A percentile compares a stretch with the other conserved stretches of the same genome.
phyloP scores from a whole-genome alignment of 768 basidiomycete species.

The Piloderma croceum region DNA sequence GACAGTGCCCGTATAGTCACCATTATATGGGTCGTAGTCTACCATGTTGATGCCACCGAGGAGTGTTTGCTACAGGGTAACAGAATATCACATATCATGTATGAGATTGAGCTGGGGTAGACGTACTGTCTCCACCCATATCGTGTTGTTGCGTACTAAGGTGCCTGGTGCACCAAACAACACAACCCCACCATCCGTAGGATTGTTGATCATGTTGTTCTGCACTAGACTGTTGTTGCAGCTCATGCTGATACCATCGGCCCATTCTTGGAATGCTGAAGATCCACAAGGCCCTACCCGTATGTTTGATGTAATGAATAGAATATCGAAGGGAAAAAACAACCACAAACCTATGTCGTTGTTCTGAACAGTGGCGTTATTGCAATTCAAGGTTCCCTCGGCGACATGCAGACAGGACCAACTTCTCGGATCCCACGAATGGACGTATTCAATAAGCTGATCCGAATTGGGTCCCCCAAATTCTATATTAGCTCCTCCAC shows the following conservation, averaged over 20 bases:
- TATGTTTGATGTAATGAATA: no score
- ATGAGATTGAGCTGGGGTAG: background rate
- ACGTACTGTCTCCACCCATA: slow-evolving; percentile 63
- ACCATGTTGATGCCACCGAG: slow-evolving; percentile 79
- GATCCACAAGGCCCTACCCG: slow-evolving; percentile 54
- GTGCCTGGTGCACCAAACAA: slow-evolving; percentile 73
- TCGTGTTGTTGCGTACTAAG: slow-evolving; percentile 69
- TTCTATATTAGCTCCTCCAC: slow-evolving; percentile 76
- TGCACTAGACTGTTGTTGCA: slow-evolving; percentile 57
- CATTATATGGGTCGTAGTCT: slow-evolving; percentile 62
- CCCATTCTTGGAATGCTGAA: slow-evolving; percentile 63
- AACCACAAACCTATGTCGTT: slow-evolving; percentile 85
- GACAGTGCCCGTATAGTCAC: slow-evolving; percentile 57
- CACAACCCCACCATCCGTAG: slow-evolving; percentile 79
- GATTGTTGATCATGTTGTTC: slow-evolving; percentile 64
- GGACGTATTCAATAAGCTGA: slow-evolving; percentile 75
- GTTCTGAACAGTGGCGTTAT: slow-evolving; percentile 61
- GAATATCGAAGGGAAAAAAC: no score
- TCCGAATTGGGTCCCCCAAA: slow-evolving; percentile 71
- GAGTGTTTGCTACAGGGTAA: slow-evolving; percentile 47
- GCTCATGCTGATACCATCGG: slow-evolving; percentile 74
- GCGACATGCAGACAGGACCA: slow-evolving; percentile 81
- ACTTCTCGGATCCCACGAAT: slow-evolving; percentile 67
- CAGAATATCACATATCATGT: background rate
- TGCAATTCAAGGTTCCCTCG: slow-evolving; percentile 64